Evolutionary conservation across 441 rosid species (phyloP).

Genomic region (Erodium chrysanthum): DNA sequence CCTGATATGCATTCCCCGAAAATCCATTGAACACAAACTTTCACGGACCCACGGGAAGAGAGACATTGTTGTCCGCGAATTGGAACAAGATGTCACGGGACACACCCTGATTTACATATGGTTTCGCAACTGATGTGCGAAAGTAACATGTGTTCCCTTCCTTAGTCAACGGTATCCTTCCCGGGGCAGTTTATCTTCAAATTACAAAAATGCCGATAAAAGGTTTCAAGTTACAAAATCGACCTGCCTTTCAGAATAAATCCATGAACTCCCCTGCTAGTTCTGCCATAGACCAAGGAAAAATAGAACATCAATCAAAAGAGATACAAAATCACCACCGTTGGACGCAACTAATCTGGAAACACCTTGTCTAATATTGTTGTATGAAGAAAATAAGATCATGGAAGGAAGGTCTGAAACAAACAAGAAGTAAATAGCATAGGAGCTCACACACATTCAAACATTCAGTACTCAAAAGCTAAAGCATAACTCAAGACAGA

Average conservation of each 20-base stretch:
- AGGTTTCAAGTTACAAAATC: background rate
- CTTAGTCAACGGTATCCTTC: background rate
- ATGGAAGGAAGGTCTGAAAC: too few relatives aligned
- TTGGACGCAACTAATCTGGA: background rate
- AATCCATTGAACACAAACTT: background rate
- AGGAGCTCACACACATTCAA: too few relatives aligned
- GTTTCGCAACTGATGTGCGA: background rate
- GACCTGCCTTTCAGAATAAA: background rate
- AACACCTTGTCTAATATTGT: background rate
- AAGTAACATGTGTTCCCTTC: background rate
- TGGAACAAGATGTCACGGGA: too few relatives aligned
- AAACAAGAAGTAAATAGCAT: too few relatives aligned
- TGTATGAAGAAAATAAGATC: too few relatives aligned
- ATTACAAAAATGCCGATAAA: background rate
- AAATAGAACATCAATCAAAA: background rate
- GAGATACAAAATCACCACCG: background rate
- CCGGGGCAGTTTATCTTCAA: conserved; percentile 3
- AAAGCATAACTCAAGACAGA: too few relatives aligned
- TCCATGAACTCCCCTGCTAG: background rate
- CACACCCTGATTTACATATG: too few relatives aligned
- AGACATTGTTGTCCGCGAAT: too few relatives aligned
- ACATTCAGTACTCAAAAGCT: too few relatives aligned
- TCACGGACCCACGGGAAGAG: background rate
- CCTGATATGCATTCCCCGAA: background rate
- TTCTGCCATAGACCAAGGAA: conserved; percentile 1